Evolutionary conservation across 2,329 filamentous ascomycete genomes (phyloP), one percentile per base, ranked within the genome.

Genomic region (Pseudogymnoascus sp.): DNA sequence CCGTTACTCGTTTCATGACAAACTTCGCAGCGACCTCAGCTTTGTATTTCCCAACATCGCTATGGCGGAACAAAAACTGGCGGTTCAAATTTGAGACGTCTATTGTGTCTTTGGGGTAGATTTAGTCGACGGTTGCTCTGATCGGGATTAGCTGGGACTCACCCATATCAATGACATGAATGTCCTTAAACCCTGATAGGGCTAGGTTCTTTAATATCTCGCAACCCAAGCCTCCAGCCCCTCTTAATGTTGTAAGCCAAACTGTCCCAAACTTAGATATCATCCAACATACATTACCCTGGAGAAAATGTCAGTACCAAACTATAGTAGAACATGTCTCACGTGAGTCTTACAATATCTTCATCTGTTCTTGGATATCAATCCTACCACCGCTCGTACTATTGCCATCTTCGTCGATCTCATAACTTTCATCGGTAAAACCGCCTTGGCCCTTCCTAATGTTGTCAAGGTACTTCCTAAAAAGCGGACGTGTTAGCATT

Each of bases 111-210:
- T 68, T 40, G 21, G 53, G 25, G 8, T 49, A 46, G 46, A 60
- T 40, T 68, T 66, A 68, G 63, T 43, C 25, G 7, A 34, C 16
- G 11, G 9, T 28, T 34, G 5, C 18, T 40, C 9, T 7, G 11
- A 28, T 43, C n/a, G 9, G 18, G 59, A 38, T 31, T 40, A 21
- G 40, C 21, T 36, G 40, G 14, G n/a, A 73, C 81, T 64, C 77
- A 89, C 89, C 91, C 95, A 99, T 99, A 77, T 99, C 95, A 71
- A 99, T 97, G 64, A 99, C 95, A 79, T 99, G 92, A 69, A 99
- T 97, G 72, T 96, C 86, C 76, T 90, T 96, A 80, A 99, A 99
- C 28, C 93, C 92, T 1, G 93, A 97, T 61, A 99, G 83, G 43
- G 95, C 95, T 36, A 99, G 83, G 72, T 99, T 91, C 80, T 99